Base-by-base conservation (phyloP, 768 basidiomycete species). In the Nidularia sp. region DNA sequence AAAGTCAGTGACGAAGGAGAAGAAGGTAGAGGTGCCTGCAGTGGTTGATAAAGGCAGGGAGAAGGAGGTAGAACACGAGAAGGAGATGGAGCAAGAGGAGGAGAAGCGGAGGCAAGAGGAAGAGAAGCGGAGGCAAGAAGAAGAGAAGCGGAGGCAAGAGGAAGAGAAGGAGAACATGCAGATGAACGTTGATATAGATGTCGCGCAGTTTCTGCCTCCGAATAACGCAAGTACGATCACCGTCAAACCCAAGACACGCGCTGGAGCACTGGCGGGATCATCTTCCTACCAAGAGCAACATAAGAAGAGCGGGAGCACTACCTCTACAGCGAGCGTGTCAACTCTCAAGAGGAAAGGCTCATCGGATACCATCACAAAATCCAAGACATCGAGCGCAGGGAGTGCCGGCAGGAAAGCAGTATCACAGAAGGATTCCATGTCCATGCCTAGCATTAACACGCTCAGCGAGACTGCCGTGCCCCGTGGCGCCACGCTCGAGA, bases 401-500 rank as follows among this genome's bases (percentile, higher is more conserved):
- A 29, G 25, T 29, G 25, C 25, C 25, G 4, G 25, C 25, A 29
- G 25, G 34, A 56, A 55, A 31, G 12, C 33, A 34, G 33, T 8
- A 48, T 34, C 33, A 13, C 39, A 12, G 5, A 15, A 41, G 34
- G 47, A 3, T 7, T 4, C n/a, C n/a, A 34, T 12, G 29, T 13
- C 8, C 22, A 8, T 12, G 25, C 25, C 25, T 29, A 29, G 25
- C 25, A 29, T 29, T 29, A 18, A 2, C 39, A 41, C 39, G 39
- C 12, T 41, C 39, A 50, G 51, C 45, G 18, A 47, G 34, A 3
- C 49, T 55, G 47, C 56, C 43, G 51, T 52, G 0, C 80, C 83
- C 8, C 72, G 72, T 15, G 91, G 92, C 1, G 83, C 85, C 2
- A 88, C 84, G 8, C 80, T 95, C 34, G 86, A 90, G 34, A 84